Percentiles rank a stretch among this genome's conserved stretches.
Evolutionary conservation across 768 basidiomycete genomes (phyloP).

Genomic region (Wakefieldia striispora): DNA sequence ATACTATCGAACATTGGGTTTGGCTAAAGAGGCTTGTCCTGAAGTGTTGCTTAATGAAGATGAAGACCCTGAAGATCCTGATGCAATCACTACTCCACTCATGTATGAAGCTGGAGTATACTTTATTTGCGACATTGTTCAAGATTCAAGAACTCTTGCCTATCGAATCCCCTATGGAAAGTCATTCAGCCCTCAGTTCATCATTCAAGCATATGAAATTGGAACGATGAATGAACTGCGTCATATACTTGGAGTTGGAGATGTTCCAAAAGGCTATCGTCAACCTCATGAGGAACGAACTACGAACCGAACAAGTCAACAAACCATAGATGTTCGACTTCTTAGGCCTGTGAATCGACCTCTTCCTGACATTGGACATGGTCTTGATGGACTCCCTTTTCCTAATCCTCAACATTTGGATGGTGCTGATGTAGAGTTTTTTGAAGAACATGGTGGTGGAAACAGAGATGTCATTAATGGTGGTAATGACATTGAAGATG

Average conservation of each 20-base stretch:
- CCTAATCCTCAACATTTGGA: no score
- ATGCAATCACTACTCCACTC: not conserved
- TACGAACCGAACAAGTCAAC: no score
- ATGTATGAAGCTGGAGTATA: conserved; percentile 8
- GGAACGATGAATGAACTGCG: not conserved
- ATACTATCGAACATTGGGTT: not conserved
- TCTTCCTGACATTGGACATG: not conserved
- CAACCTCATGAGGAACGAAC: not conserved
- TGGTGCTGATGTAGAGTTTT: conserved; percentile 7
- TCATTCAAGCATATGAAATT: not conserved
- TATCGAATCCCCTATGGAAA: not conserved
- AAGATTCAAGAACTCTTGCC: not conserved
- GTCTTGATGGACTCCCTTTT: not conserved
- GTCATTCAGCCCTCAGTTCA: not conserved
- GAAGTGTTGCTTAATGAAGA: not conserved
- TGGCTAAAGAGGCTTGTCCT: not conserved
- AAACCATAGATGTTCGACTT: not conserved
- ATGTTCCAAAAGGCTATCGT: not conserved
- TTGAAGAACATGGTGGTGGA: not conserved
- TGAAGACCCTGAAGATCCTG: not conserved
- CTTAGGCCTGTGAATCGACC: not conserved
- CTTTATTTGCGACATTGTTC: not conserved
- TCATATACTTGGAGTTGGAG: not conserved
- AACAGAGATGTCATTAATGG: not conserved
- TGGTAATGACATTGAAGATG: not conserved